phyloP scores from a whole-genome alignment of 2,329 filamentous ascomycete species.

The Hortaea sp. region DNA sequence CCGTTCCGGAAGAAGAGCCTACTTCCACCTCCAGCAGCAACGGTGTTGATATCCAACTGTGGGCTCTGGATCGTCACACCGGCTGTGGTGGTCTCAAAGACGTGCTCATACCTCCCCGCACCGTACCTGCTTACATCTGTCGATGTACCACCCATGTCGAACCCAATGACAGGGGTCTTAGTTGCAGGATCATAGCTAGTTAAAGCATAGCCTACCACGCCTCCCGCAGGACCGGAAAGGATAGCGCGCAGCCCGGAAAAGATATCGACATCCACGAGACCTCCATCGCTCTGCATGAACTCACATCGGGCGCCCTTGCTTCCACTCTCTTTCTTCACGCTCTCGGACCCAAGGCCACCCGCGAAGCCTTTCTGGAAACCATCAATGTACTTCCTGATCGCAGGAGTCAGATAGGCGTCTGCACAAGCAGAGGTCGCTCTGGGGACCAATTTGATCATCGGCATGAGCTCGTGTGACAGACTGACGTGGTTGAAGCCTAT shows the following conservation, averaged over 20 bases:
- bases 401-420: conserved; percentile 70
- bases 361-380: conserved; percentile 74
- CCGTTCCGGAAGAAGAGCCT: conserved; percentile 81
- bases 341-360: conserved; percentile 67
- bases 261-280: conserved; percentile 59
- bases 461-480: conserved; percentile 71
- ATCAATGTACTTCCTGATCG: conserved; percentile 65
- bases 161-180: conserved; percentile 79
- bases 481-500: conserved; percentile 79
- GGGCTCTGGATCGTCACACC: conserved; percentile 91
- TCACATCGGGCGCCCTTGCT: conserved; percentile 70
- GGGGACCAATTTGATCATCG: conserved; percentile 75
- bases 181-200: conserved; percentile 81
- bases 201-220: conserved; percentile 83
- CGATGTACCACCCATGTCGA: conserved; percentile 91
- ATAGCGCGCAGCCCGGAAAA: conserved; percentile 83
- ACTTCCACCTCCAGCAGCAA: conserved; percentile 81
- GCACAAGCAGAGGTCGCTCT: conserved; percentile 68
- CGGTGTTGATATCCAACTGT: conserved; percentile 89
- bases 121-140: conserved; percentile 80
- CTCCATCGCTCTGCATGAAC: conserved; percentile 87
- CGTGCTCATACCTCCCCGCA: conserved; percentile 78
- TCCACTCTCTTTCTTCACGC: conserved; percentile 56
- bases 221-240: conserved; percentile 81
- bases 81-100: conserved; percentile 87